Evolutionary conservation across 805 yeast genomes (phyloP).

Genomic region (Hanseniaspora nectarophila): DNA sequence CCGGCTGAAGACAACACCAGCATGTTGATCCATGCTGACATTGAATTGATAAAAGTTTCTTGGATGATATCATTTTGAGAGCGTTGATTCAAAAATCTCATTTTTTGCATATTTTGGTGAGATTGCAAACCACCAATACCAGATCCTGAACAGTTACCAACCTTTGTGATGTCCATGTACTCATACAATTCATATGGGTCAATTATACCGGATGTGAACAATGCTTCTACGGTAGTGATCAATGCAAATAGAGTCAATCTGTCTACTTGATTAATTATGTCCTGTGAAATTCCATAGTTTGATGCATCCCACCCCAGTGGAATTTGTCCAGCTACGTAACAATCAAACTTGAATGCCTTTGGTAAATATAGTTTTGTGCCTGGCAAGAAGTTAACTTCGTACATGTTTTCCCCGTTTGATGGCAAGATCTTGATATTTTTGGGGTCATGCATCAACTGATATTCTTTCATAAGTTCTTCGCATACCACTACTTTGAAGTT

Average conservation of each 20-base stretch:
- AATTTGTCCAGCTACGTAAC: conserved; percentile 41
- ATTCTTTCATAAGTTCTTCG: conserved; percentile 69
- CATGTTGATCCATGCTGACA: conserved; percentile 93
- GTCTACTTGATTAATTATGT: conserved; percentile 70
- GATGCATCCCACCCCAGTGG: conserved; percentile 86
- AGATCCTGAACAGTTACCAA: conserved; percentile 85
- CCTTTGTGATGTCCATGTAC: conserved; percentile 82
- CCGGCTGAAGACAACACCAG: conserved; percentile 75
- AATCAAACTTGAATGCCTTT: conserved; percentile 32
- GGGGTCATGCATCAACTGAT: conserved; percentile 60
- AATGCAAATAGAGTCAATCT: conserved; percentile 71
- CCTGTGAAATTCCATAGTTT: conserved; percentile 72
- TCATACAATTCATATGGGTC: conserved; percentile 88
- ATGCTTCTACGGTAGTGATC: conserved; percentile 76
- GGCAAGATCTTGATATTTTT: conserved; percentile 51
- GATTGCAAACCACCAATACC: conserved; percentile 92
- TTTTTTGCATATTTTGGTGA: conserved; percentile 74
- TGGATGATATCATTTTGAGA: conserved; percentile 81
- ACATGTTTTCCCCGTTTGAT: conserved; percentile 51
- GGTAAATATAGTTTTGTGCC: conserved; percentile 72
- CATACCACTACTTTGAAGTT: conserved; percentile 78
- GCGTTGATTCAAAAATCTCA: conserved; percentile 57
- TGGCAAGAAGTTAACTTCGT: conserved; percentile 57
- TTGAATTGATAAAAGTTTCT: conserved; percentile 82
- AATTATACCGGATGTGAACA: conserved; percentile 68